phyloP scores from a whole-genome alignment of 2,329 filamentous ascomycete species.

The Fusarium praegraminearum region DNA sequence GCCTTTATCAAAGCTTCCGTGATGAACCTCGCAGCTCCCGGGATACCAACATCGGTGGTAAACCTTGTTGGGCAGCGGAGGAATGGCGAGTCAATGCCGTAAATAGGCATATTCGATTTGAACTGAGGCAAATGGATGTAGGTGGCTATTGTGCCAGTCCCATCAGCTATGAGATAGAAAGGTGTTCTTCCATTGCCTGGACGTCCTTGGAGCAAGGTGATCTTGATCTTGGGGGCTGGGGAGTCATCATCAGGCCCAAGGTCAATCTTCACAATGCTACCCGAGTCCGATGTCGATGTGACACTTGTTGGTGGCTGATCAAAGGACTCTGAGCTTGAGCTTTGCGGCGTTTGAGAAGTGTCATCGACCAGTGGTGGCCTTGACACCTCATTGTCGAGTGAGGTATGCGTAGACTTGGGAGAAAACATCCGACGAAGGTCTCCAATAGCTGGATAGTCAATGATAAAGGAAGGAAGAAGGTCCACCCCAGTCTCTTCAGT shows the following conservation, averaged over 20 bases:
- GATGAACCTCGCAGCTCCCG: not conserved
- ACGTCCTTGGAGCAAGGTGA: not conserved
- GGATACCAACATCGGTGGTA: not conserved
- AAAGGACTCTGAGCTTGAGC: not conserved
- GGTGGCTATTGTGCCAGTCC: not conserved
- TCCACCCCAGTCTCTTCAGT: not conserved
- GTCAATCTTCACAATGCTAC: not conserved
- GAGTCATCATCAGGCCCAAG: not conserved
- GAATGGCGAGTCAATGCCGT: slow-evolving; percentile 3
- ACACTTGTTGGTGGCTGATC: not conserved
- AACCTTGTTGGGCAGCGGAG: not conserved
- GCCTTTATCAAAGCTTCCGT: not conserved
- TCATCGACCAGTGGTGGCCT: not conserved
- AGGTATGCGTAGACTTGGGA: not conserved
- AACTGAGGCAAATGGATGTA: not conserved
- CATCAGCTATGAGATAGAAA: slow-evolving; percentile 4
- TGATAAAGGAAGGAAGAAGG: not conserved
- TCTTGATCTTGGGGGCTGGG: not conserved
- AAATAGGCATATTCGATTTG: not conserved
- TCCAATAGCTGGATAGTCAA: not conserved
- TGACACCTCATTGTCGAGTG: not conserved
- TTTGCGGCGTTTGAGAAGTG: not conserved
- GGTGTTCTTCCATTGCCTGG: not conserved
- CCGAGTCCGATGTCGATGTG: not conserved
- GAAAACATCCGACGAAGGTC: not conserved